Conservation (phyloP, 805 yeast species). For the Nakazawaea siamensis region DNA sequence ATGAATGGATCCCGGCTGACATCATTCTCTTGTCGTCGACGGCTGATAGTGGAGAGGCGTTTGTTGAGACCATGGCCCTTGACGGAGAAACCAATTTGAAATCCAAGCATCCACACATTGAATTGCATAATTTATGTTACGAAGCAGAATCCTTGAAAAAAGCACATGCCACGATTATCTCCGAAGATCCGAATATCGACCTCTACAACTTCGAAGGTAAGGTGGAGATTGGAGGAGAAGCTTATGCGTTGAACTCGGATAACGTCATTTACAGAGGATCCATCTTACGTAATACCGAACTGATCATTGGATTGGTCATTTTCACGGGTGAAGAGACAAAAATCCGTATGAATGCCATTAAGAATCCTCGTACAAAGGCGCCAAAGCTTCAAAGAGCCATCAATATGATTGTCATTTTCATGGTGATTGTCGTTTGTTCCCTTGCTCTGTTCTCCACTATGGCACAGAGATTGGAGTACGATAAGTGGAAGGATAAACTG, state of each 20-base stretch:
- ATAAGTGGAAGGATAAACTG: slow-evolving; percentile 30
- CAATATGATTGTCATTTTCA: slow-evolving; percentile 75
- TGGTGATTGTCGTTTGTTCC: slow-evolving; percentile 74
- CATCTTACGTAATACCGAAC: slow-evolving; percentile 74
- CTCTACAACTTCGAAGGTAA: slow-evolving; percentile 88
- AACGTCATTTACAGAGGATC: slow-evolving; percentile 90
- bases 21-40: slow-evolving; percentile 62
- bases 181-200: slow-evolving; percentile 90
- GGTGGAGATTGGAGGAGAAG: slow-evolving; percentile 29
- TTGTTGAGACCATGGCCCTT: slow-evolving; percentile 91
- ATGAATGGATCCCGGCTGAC: slow-evolving; percentile 96
- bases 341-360: slow-evolving; percentile 89
- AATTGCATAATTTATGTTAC: slow-evolving; percentile 43
- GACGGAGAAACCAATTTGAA: slow-evolving; percentile 97
- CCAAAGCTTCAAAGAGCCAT: slow-evolving; percentile 84
- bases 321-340: slow-evolving; percentile 96
- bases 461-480: slow-evolving; percentile 56
- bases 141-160: slow-evolving; percentile 42
- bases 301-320: slow-evolving; percentile 69
- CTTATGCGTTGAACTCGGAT: slow-evolving; percentile 64
- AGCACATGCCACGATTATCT: slow-evolving; percentile 45
- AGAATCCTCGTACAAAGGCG: slow-evolving; percentile 84
- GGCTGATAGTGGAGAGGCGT: slow-evolving; percentile 55
- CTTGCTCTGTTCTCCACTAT: slow-evolving; percentile 76
- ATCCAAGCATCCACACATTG: slow-evolving; percentile 58